phyloP scores from a whole-genome alignment of 441 rosid genomes.

The Geranium incanum region DNA sequence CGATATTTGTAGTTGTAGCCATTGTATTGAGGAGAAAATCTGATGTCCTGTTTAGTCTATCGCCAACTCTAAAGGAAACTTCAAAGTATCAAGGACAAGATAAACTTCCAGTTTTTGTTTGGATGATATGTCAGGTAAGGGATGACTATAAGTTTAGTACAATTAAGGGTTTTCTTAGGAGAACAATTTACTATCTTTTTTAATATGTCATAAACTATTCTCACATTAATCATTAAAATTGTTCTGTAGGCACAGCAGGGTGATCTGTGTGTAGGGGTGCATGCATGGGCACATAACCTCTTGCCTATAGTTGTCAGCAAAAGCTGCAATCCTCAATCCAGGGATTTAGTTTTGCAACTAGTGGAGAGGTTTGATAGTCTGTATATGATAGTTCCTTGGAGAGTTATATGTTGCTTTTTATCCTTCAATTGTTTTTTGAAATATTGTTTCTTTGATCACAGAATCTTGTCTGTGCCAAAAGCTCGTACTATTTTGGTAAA shows the following conservation, averaged over 20 bases:
- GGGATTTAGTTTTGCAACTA: constrained; percentile 68
- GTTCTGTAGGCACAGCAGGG: constrained; percentile 56
- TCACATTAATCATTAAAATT: neutral
- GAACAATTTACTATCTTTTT: neutral
- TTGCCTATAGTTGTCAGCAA: constrained; percentile 49
- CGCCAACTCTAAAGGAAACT: constrained; percentile 56
- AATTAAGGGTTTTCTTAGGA: neutral
- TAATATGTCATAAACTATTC: neutral
- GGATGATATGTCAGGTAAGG: constrained; percentile 78
- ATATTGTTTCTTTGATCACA: constrained; percentile 20
- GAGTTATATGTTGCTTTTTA: neutral
- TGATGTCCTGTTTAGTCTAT: constrained; percentile 52
- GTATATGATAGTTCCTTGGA: neutral
- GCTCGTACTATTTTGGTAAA: constrained; percentile 63
- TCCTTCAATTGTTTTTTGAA: neutral
- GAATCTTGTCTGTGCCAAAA: constrained; percentile 66
- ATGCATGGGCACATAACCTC: constrained; percentile 58
- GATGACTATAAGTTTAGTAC: neutral
- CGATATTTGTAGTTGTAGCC: constrained; percentile 72
- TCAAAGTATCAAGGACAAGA: constrained; percentile 45
- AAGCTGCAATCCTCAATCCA: constrained; percentile 60
- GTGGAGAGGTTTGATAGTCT: constrained; percentile 47
- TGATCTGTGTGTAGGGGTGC: constrained; percentile 66
- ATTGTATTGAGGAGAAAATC: constrained; percentile 84
- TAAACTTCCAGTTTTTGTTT: constrained; percentile 59